Evolutionary conservation across 2,329 filamentous ascomycete species (phyloP), one percentile per base, ranked within the genome.

Genomic region (Erysiphe pulchra): DNA sequence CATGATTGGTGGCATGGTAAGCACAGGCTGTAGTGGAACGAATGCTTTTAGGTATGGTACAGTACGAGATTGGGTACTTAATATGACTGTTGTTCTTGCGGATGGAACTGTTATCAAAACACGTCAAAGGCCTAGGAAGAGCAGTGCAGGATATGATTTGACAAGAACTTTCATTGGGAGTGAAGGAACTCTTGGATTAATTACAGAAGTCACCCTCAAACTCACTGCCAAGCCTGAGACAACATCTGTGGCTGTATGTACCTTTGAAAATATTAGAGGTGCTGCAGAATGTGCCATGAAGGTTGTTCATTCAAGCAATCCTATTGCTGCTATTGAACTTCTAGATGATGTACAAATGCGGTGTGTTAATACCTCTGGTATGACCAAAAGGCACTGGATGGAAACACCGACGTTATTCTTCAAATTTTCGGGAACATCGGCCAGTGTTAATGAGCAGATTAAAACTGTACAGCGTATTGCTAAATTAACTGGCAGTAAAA

Each of bases 11-110:
- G 85, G 85, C 46, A 85, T 85, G 80, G 73, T 85, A 32, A 80
- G 78, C 18, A 85, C 80, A 2, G 71, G 71, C 33, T 73, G 69
- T 63, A 73, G 68, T 56, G 85, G 85, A 48, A 93, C 85, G 13
- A 93, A 93, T 59, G 78, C 85, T 14, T 92, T 92, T 64, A 71
- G 85, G 47, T 93, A 92, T 60, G 86, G 85, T 50, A 93, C 85
- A 2, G 93, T 93, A 84, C 77, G 82, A 50, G 85, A 93, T 58
- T 93, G 85, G 85, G 86, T 93, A 12, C 64, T 92, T 18, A 80
- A 73, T 46, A 63, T 93, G 52, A 93, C 85, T 0, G 82, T 92
- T 4, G 85, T 93, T 11, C 69, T 93, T 54, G 85, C 85, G 16
- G 86, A 93, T 60, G 85, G 85, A 44, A 92, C 85, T 1, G 63